A percentile compares a stretch with the other conserved stretches of the same genome.
phyloP scores from a whole-genome alignment of 1,139 yeast species.

The Candida sanyaensis region DNA sequence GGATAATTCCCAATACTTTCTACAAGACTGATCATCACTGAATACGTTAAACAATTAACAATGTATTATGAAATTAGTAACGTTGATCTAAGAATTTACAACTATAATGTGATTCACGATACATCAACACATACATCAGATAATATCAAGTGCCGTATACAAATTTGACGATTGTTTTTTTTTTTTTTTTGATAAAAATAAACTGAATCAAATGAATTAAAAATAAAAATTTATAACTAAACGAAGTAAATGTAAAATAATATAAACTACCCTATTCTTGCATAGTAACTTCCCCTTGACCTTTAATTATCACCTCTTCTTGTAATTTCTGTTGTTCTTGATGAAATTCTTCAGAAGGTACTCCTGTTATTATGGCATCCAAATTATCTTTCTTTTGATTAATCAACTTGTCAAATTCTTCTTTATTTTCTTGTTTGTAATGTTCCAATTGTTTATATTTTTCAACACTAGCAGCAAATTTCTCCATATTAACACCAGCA shows the following conservation, averaged over 20 bases:
- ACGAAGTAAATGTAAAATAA: background rate
- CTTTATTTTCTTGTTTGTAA: constrained; percentile 39
- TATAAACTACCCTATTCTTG: constrained; percentile 16
- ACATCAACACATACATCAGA: too few species aligned
- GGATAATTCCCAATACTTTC: too few species aligned
- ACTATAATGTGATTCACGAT: too few species aligned
- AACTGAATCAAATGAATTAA: background rate
- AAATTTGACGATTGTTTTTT: too few species aligned
- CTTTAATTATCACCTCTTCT: constrained; percentile 5
- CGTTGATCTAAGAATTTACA: too few species aligned
- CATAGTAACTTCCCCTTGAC: constrained; percentile 20
- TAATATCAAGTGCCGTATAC: too few species aligned
- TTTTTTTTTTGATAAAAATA: too few species aligned
- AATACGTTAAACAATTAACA: too few species aligned
- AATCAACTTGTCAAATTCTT: constrained; percentile 34
- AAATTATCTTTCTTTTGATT: constrained; percentile 42
- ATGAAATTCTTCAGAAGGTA: constrained; percentile 24
- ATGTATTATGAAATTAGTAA: too few species aligned
- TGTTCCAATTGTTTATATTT: constrained; percentile 47
- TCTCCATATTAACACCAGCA: constrained; percentile 71
- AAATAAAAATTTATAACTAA: background rate
- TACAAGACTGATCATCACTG: too few species aligned
- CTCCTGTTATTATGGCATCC: constrained; percentile 44
- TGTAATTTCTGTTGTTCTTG: constrained; percentile 11
- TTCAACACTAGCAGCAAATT: constrained; percentile 64